Evolutionary conservation across 108 stramenopile species (phyloP).

Genomic region (Cyclostephanos invisitatus): DNA sequence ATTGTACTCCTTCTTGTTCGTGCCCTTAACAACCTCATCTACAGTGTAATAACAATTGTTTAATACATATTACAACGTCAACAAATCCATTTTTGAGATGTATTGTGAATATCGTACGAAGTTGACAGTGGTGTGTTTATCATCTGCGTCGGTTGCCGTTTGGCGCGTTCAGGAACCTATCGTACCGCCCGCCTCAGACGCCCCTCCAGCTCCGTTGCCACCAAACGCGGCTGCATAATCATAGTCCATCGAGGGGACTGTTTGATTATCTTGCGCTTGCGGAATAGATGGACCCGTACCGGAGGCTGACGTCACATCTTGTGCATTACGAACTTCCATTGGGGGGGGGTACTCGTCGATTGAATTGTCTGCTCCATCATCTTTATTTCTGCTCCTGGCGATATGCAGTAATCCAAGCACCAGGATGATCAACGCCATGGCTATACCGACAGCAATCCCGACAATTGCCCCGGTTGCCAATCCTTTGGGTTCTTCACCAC

Average conservation of each 20-base stretch:
- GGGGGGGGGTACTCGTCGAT: slow-evolving; percentile 38
- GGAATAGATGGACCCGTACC: slow-evolving; percentile 14
- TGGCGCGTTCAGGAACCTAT: slow-evolving; percentile 66
- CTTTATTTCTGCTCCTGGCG: slow-evolving; percentile 29
- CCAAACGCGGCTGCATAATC: slow-evolving; percentile 88
- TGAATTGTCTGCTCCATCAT: slow-evolving; percentile 24
- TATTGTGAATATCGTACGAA: too few species aligned
- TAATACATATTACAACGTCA: too few species aligned
- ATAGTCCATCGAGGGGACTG: slow-evolving; percentile 83
- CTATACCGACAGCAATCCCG: slow-evolving; percentile 68
- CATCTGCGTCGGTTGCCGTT: slow-evolving; percentile 32
- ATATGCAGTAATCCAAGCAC: slow-evolving; percentile 26
- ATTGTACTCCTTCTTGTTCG: too few species aligned
- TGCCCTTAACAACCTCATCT: too few species aligned
- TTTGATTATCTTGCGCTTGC: slow-evolving; percentile 64
- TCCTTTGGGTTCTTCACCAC: slow-evolving; percentile 12
- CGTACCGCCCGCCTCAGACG: slow-evolving; percentile 80
- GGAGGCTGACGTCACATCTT: slow-evolving; percentile 16
- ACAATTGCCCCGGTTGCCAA: slow-evolving; percentile 41
- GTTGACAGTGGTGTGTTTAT: too few species aligned
- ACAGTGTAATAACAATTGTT: too few species aligned
- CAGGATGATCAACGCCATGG: slow-evolving; percentile 35
- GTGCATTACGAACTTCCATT: slow-evolving; percentile 24
- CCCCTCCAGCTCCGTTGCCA: slow-evolving; percentile 64
- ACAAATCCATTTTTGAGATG: too few species aligned